Base-by-base conservation (phyloP, 192 early-diverging fungal species). In the Coemansia sp. region DNA sequence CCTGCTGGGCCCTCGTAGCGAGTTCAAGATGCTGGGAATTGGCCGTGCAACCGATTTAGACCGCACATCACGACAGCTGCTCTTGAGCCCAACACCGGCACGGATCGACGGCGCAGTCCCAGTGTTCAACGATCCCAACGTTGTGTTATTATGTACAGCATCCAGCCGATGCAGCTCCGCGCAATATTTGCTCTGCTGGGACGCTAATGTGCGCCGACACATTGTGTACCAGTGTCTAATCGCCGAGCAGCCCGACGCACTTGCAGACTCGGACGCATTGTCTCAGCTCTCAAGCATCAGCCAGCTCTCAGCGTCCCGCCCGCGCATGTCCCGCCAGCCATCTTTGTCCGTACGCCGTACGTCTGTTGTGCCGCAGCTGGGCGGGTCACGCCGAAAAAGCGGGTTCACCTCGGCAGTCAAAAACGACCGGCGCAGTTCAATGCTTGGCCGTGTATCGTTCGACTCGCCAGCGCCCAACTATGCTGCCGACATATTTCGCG, bases 131-230 rank as follows among this genome's bases (percentile, higher is more conserved):
- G 72, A 80, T 15, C 68, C 64, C 10, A 58, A 50, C 15, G 35
- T 56, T 22, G 57, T 60, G 23, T 58, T 80, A 43, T 47, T 80
- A 9, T 65, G 58, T 27, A 48, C 65, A 2, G 77, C 68, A 7
- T 19, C 53, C 14, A 56, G 67, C 58, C 56, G 60, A 41, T 43
- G 38, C 47, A 4, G 19, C 10, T 12, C 47, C 10, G 58, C 60
- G 22, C 77, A 80, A 65, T 80, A 64, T 60, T 53, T 74, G 24
- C 68, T 80, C 47, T 80, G 77, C 67, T 80, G 72, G 72, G 77
- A 80, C 52, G 49, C 72, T 1, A n/a, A 41, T 10, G 56, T 53
- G 48, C 72, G 57, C 19, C 58, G 72, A 3, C 65, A 70, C 58
- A 11, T 24, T 5, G 60, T 80, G 15, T 80, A 74, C 57, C 63